Base-by-base conservation (phyloP, 2,329 filamentous ascomycete species). In the Cytospora schulzeri region DNA sequence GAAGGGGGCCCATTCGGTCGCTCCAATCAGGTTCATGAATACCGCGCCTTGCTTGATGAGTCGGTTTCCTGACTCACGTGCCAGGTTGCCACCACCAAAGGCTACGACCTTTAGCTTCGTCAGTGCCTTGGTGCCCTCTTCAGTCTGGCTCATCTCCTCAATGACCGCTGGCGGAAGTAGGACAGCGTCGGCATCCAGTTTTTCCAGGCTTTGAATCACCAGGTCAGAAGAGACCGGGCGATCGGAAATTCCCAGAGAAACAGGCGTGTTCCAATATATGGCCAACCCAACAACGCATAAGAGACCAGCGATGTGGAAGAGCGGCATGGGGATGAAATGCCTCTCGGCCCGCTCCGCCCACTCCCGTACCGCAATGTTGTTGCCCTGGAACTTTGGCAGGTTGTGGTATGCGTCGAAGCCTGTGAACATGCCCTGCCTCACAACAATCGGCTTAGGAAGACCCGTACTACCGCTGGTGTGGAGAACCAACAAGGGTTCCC, bases 401-500 rank as follows among this genome's bases (percentile, higher is more conserved):
- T 70, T 57, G 28, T 73, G 73, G 31, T 71, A 72, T 2, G 60
- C 67, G 61, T 83, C 79, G 4, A 60, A 66, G 8, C 76, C 69
- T 1, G 76, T 72, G 17, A 78, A 14, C 70, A 78, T 73, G 17
- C 80, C 80, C 6, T 79, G 75, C 4, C 70, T 69, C 24, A 73
- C 69, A 12, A 79, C 66, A n/a, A 83, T 74, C 2, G 80, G 80
- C 68, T 80, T 82, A 0, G 80, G 80, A 4, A 80, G 71, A 0
- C 80, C 80, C 0, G 80, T 81, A 51, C 76, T 80, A 7, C 80
- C 80, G 60, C 78, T 80, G 0, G 80, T 82, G 69, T 83, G 80
- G 11, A 82, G 68, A 2, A 81, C 73, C 3, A 75, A 52, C 4
- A 78, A 60, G 0, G 80, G 79, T 4, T 82, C 78, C 72, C 75